These are phyloP conservation scores for Magnaporthiopsis rhizophila DNA, from an alignment of 2,329 filamentous ascomycete species.

Conservation along the genomic window DNA sequence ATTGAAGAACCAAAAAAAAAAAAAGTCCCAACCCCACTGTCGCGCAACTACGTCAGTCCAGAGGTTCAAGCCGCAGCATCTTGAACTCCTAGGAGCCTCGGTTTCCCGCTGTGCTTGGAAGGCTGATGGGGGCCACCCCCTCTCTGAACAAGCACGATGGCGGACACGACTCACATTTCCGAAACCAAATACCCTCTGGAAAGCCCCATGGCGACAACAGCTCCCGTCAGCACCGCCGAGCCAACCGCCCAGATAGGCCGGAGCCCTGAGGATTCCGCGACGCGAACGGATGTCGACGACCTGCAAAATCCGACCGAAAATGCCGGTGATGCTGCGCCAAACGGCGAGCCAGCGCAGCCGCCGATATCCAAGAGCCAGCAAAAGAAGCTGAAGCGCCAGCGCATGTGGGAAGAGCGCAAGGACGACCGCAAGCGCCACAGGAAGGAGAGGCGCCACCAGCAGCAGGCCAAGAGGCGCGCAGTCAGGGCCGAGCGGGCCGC, in stretches of 20 bases:
- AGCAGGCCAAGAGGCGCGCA: conserved; percentile 38
- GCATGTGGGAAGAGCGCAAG: conserved; percentile 69
- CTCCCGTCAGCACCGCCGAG: not conserved
- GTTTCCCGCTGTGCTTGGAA: no score
- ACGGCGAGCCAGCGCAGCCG: conserved; percentile 4
- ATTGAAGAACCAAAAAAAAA: not conserved
- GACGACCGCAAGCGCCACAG: conserved; percentile 46
- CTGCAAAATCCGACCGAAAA: not conserved
- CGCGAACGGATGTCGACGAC: not conserved
- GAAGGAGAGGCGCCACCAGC: conserved; percentile 45
- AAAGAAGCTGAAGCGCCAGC: conserved; percentile 66
- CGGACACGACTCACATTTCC: not conserved
- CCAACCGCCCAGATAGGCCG: not conserved
- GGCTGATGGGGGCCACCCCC: not conserved
- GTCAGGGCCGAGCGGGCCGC: conserved; percentile 43
- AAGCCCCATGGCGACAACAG: not conserved
- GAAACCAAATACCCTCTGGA: not conserved
- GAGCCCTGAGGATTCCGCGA: not conserved
- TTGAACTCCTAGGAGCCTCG: not conserved
- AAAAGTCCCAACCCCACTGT: not conserved
- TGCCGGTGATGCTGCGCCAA: not conserved
- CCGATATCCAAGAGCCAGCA: conserved; percentile 74
- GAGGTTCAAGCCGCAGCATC: not conserved
- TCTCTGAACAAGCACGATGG: not conserved
- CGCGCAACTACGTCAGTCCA: not conserved